Evolutionary conservation across 2,329 filamentous ascomycete species (phyloP).

Genomic region (Diaporthe caulivora): DNA sequence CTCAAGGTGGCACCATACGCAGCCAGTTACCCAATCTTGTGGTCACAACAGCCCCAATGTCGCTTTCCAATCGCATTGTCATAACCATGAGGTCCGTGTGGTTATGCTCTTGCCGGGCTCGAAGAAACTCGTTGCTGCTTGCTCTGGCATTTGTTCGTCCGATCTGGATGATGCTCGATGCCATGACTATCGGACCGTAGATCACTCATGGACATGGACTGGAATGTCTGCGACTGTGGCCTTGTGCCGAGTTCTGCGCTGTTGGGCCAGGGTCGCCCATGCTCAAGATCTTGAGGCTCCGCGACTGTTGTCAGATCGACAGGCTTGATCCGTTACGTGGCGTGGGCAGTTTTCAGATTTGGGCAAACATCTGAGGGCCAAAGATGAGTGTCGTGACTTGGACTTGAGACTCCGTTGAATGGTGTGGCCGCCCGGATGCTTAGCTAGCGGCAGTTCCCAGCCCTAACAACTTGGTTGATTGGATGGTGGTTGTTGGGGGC

Average conservation of each 20-base stretch:
- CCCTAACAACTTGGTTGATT: neutral
- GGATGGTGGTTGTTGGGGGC: neutral
- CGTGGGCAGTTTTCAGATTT: neutral
- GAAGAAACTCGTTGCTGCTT: neutral
- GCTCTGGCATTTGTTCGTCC: slow-evolving; percentile 18
- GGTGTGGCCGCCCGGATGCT: slow-evolving; percentile 8
- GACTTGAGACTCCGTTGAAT: neutral
- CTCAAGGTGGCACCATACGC: slow-evolving; percentile 17
- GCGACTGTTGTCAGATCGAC: neutral
- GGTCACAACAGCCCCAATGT: neutral
- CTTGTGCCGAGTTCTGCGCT: neutral
- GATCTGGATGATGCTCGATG: slow-evolving; percentile 24
- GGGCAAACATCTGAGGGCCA: neutral
- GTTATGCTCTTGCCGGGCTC: neutral
- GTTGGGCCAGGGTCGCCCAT: slow-evolving; percentile 1
- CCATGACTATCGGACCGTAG: slow-evolving; percentile 3
- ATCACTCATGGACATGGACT: slow-evolving; percentile 1
- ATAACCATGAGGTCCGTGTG: neutral
- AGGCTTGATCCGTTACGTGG: neutral
- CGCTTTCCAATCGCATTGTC: neutral
- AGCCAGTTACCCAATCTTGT: neutral
- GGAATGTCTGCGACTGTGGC: neutral
- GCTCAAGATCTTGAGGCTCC: neutral
- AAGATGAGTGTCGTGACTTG: neutral
- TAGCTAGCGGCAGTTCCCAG: slow-evolving; percentile 18